phyloP scores from a whole-genome alignment of 2,329 filamentous ascomycete genomes.

The Cordyceps fumosorosea region DNA sequence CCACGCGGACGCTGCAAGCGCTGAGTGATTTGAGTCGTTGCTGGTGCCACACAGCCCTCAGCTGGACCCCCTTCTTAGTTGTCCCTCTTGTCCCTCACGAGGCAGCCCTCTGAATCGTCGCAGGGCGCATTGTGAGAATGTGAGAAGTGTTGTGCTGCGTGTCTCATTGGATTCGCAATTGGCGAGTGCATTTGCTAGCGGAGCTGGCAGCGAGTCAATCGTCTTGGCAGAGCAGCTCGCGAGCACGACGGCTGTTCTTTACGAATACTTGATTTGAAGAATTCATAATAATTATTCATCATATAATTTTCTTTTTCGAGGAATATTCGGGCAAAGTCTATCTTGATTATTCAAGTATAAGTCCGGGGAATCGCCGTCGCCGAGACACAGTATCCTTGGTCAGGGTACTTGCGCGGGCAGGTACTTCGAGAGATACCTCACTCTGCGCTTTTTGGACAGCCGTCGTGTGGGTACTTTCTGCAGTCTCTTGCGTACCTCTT shows the following conservation, averaged over 20 bases:
- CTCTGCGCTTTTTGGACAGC: not conserved
- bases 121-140: not conserved
- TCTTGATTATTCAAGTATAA: not conserved
- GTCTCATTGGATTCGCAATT: not conserved
- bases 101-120: not conserved
- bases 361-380: constrained; percentile 3
- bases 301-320: not conserved
- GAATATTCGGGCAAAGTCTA: not conserved
- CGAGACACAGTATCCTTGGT: not conserved
- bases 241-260: not conserved
- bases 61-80: not conserved
- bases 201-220: constrained; percentile 9
- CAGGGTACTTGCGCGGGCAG: not conserved
- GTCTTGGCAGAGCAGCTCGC: not conserved
- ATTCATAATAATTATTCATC: not conserved
- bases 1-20: not conserved
- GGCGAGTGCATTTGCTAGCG: not conserved
- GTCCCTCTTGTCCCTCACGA: not conserved
- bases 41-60: constrained; percentile 10
- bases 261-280: not conserved
- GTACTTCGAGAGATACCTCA: not conserved
- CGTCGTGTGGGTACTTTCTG: not conserved
- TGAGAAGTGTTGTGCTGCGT: not conserved
- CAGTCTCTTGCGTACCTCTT: not conserved
- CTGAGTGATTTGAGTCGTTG: not conserved